Conservation (phyloP, 2,329 filamentous ascomycete species). For the Alternaria viburni region DNA sequence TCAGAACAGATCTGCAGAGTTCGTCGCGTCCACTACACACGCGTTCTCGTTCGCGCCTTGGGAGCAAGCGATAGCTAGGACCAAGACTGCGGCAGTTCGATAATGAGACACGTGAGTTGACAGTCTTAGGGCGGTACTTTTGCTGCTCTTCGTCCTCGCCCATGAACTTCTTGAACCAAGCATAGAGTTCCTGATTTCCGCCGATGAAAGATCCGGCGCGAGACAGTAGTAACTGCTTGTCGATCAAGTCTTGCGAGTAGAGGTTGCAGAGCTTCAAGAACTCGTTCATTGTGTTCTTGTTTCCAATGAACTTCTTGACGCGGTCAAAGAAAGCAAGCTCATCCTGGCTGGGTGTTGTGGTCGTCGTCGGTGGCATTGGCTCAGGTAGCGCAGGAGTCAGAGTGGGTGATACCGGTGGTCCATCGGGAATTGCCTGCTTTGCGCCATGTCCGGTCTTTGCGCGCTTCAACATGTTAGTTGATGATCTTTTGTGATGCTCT, state of each 20-base stretch:
- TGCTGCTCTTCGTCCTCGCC: slow-evolving; percentile 69
- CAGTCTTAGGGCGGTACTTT: slow-evolving; percentile 64
- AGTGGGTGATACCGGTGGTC: slow-evolving; percentile 76
- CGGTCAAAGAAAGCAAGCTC: slow-evolving; percentile 95
- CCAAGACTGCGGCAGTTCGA: slow-evolving; percentile 96
- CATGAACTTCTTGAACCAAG: slow-evolving; percentile 85
- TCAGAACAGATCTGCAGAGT: slow-evolving; percentile 89
- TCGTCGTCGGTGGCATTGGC: slow-evolving; percentile 78
- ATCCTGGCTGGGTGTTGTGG: slow-evolving; percentile 76
- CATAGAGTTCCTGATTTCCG: slow-evolving; percentile 85
- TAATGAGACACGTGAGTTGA: slow-evolving; percentile 83
- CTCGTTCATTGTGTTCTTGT: slow-evolving; percentile 90
- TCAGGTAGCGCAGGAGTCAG: slow-evolving; percentile 87
- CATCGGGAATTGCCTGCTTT: slow-evolving; percentile 65
- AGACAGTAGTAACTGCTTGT: slow-evolving; percentile 80
- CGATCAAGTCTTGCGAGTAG: slow-evolving; percentile 91
- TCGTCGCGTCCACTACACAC: slow-evolving; percentile 93
- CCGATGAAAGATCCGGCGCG: slow-evolving; percentile 87
- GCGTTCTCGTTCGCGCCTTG: slow-evolving; percentile 88
- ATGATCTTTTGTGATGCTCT: background rate
- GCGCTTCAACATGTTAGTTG: slow-evolving; percentile 57
- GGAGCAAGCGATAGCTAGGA: slow-evolving; percentile 91
- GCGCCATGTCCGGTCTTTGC: slow-evolving; percentile 71
- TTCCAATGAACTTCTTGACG: slow-evolving; percentile 94
- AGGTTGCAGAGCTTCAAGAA: slow-evolving; percentile 97